Evolutionary conservation across 306 rosid genomes (phyloP).

Genomic region (Lotus japonicus): DNA sequence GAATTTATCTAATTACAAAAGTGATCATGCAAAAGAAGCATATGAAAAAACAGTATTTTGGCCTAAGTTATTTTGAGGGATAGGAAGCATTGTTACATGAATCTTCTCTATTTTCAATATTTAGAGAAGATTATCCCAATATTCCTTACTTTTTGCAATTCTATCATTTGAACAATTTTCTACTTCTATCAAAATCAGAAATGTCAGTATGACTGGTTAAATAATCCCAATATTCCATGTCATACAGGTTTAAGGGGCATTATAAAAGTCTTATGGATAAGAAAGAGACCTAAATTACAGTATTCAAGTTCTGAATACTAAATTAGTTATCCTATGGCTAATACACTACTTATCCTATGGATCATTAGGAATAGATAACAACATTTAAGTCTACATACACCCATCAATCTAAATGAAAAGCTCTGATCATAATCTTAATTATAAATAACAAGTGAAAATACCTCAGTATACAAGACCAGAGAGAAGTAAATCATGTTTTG

Average conservation of each 20-base stretch:
- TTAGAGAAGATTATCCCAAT: too few species aligned
- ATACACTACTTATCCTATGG: background rate
- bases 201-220: background rate
- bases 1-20: too few species aligned
- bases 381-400: background rate
- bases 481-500: background rate
- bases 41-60: background rate
- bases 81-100: background rate
- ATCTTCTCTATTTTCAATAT: background rate
- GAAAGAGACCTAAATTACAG: slow-evolving; percentile 13
- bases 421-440: background rate
- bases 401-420: background rate
- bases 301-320: slow-evolving; percentile 14
- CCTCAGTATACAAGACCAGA: background rate
- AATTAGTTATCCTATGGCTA: background rate
- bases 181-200: background rate
- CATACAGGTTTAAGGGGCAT: background rate
- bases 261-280: background rate
- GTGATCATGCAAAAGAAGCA: background rate
- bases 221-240: background rate
- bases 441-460: background rate
- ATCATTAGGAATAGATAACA: background rate
- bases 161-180: background rate
- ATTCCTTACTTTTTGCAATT: background rate
- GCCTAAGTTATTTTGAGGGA: background rate